phyloP scores from a whole-genome alignment of 192 early-diverging fungal genomes.

The Coemansia interrupta region DNA sequence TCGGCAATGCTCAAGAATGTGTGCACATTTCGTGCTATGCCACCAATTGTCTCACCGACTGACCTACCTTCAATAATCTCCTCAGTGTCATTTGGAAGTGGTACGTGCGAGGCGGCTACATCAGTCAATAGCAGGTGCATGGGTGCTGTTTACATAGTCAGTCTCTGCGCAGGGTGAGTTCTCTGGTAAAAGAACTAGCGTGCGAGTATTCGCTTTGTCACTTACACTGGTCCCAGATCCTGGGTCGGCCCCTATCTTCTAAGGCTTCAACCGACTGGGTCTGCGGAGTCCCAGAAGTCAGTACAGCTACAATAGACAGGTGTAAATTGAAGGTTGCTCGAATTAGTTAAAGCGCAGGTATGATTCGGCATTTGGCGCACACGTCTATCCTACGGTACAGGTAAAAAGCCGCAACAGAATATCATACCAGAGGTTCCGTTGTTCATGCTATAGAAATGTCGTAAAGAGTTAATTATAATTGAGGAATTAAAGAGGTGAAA shows the following conservation, averaged over 20 bases:
- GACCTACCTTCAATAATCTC: constrained; percentile 32
- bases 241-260: constrained; percentile 1
- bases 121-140: background rate
- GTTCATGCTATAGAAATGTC: background rate
- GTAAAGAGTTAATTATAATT: background rate
- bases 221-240: constrained; percentile 16
- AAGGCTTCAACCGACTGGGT: background rate
- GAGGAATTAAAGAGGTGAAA: background rate
- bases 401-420: no score
- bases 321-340: no score
- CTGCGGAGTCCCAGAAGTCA: background rate
- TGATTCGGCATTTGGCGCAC: no score
- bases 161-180: no score
- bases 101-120: constrained; percentile 16
- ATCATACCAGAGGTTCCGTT: no score
- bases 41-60: background rate
- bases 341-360: no score
- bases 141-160: no score
- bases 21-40: background rate
- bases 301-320: no score
- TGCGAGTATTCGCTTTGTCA: background rate
- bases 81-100: constrained; percentile 44
- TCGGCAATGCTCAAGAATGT: background rate
- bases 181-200: background rate
- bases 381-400: no score